phyloP scores from a whole-genome alignment of 164 flowering plant genomes.

The Annona squamosa region DNA sequence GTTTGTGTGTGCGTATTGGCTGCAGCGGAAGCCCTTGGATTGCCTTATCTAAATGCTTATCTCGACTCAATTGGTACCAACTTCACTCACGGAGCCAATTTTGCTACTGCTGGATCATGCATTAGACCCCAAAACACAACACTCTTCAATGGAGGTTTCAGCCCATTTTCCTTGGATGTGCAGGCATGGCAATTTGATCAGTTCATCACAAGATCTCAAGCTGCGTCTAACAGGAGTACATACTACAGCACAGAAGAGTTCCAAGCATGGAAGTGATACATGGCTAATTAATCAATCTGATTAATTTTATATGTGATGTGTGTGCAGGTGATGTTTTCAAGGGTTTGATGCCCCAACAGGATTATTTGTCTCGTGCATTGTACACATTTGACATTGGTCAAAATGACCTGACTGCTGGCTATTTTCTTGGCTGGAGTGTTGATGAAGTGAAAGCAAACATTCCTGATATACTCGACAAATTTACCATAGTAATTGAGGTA shows the following conservation, averaged over 20 bases:
- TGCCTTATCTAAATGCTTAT: slow-evolving; percentile 44
- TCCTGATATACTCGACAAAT: slow-evolving; percentile 40
- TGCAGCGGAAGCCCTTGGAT: slow-evolving; percentile 42
- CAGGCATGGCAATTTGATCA: slow-evolving; percentile 36
- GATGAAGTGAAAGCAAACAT: slow-evolving; percentile 34
- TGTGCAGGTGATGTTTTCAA: slow-evolving; percentile 21
- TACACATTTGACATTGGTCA: slow-evolving; percentile 58
- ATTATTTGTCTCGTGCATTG: slow-evolving; percentile 33
- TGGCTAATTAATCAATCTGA: neutral
- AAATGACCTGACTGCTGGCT: slow-evolving; percentile 46
- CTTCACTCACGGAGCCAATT: slow-evolving; percentile 63
- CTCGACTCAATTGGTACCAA: slow-evolving; percentile 53
- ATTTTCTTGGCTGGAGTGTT: slow-evolving; percentile 27
- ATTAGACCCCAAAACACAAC: slow-evolving; percentile 45
- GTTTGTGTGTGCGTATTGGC: no score
- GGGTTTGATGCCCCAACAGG: slow-evolving; percentile 30
- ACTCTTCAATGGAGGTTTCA: slow-evolving; percentile 39
- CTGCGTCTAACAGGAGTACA: slow-evolving; percentile 23
- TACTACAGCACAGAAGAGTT: neutral
- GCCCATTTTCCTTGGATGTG: slow-evolving; percentile 53
- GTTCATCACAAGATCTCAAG: slow-evolving; percentile 31
- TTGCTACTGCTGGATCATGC: slow-evolving; percentile 35
- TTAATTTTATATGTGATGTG: neutral
- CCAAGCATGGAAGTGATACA: neutral
- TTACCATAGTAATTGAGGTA: slow-evolving; percentile 35